A percentile compares a stretch with the other conserved stretches of the same genome.
Evolutionary conservation across 2,329 filamentous ascomycete genomes (phyloP).

Genomic region (Neofusicoccum laricinum): DNA sequence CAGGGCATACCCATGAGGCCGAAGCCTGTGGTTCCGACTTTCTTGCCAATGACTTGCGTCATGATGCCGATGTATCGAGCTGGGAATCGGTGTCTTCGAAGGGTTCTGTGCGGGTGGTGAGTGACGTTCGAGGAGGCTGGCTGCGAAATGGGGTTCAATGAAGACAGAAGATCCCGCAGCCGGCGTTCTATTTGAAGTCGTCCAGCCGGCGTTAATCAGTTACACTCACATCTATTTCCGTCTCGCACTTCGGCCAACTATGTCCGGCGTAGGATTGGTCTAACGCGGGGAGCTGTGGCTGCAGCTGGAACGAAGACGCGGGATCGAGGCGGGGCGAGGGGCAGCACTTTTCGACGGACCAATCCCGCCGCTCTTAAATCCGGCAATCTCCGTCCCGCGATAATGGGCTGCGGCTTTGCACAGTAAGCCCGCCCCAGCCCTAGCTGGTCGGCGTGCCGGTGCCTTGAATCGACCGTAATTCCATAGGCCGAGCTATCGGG

Average conservation of each 20-base stretch:
- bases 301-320: not conserved
- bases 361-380: not conserved
- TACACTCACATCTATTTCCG: not conserved
- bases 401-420: too few relatives aligned
- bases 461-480: too few relatives aligned
- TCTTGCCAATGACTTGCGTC: conserved; percentile 35
- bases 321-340: not conserved
- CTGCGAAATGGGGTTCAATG: too few relatives aligned
- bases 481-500: too few relatives aligned
- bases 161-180: too few relatives aligned
- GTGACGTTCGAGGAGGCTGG: not conserved
- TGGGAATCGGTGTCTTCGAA: not conserved
- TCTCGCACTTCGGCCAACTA: not conserved
- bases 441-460: not conserved
- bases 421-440: too few relatives aligned
- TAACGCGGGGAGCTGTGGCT: not conserved
- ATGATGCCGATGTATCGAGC: conserved; percentile 22
- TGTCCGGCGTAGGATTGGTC: not conserved
- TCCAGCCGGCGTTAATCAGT: not conserved
- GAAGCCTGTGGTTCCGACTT: conserved; percentile 43
- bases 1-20: conserved; percentile 44
- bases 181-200: too few relatives aligned
- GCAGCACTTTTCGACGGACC: not conserved
- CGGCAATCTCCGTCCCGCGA: not conserved
- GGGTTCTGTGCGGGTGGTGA: not conserved